Base-by-base conservation (phyloP, 2,329 filamentous ascomycete genomes). In the Curvularia sp. region DNA sequence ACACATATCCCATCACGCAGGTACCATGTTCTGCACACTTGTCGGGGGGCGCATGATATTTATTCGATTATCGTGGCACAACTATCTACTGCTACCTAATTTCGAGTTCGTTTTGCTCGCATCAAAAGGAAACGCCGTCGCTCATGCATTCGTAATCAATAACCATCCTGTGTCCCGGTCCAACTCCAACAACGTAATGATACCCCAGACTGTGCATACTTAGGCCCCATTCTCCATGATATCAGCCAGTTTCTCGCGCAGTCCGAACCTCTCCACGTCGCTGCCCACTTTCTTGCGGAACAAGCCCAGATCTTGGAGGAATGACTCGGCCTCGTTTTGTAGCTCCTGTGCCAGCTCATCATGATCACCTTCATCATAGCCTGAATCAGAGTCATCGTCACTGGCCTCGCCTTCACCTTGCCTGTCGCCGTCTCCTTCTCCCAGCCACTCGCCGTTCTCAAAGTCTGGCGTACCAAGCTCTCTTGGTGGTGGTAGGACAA, bases 201-300 rank as follows among this genome's bases (percentile, higher is more conserved):
- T 28, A 13, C 30, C 35, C 8, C 28, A 26, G 39, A 12, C 13
- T 22, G 44, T 41, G 46, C 24, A 24, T 20, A n/a, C 31, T 35
- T 30, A 50, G 15, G 28, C 15, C 1, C 42, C 52, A 22, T 54
- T 41, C 26, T 61, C 57, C 12, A 68, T 57, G 22, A 73, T 51
- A 31, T 73, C 68, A 15, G 53, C 60, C 43, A 73, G 54, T 9
- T 61, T 57, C 35, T 73, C 64, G 9, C 67, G 58, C 1, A 69
- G 47, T 7, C 70, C 78, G 58, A 88, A 95, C 39, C 91, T 82
- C 56, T 81, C 81, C 76, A 90, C 86, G 75, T 98, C 95, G 69
- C 95, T 92, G 6, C 86, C 88, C 62, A 98, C 87, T 80, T 97
- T 98, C 70, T 88, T 87, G 76, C 89, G 89, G 80, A 96, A 96